Evolutionary conservation across 2,329 filamentous ascomycete species (phyloP), one percentile per base, ranked within the genome.

Genomic region (Scedosporium boydii): DNA sequence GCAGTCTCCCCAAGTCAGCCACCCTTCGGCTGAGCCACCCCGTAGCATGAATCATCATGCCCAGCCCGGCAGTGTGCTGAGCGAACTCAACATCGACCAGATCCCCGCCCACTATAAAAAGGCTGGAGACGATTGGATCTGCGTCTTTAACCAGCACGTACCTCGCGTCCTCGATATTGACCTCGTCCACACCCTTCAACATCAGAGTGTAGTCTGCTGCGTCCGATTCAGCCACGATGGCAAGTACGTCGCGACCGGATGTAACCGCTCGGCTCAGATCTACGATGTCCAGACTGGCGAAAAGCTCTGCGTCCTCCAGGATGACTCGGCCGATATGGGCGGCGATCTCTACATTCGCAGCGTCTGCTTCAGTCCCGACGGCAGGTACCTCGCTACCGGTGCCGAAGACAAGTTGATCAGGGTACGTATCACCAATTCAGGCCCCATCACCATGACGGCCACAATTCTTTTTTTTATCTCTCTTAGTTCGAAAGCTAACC

Each of bases 241-340:
- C 68, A 93, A 96, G 72, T 97, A 91, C 69, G 90, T 99, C 62
- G 95, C 95, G 6, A 99, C 95, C 4, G 95, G 95, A 53, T 98
- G 95, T 81, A 99, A 99, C 76, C 83, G 93, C 66, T 96, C 92
- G n/a, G 95, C 95, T n/a, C 93, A 98, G 76, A 99, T 99, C 69
- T 99, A 95, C 74, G 95, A 99, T 67, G 93, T 98, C 51, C 82
- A 86, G 69, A 89, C 86, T 16, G 95, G 95, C 62, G 86, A 91
- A 68, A 95, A 93, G 74, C 87, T 98, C 61, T 95, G 91, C 67
- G 88, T 95, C 64, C 80, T 98, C 41, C 91, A 96, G 74, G 95
- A 99, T 69, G 89, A 93, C 68, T 88, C 83, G 56, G 90, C 92
- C 56, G 91, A 96, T 67, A 87, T 93, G 69, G 88, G 90, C 62